A percentile compares a stretch with the other conserved stretches of the same genome.
Evolutionary conservation across 2,329 filamentous ascomycete species (phyloP).

Genomic region (Venturia pyrina): DNA sequence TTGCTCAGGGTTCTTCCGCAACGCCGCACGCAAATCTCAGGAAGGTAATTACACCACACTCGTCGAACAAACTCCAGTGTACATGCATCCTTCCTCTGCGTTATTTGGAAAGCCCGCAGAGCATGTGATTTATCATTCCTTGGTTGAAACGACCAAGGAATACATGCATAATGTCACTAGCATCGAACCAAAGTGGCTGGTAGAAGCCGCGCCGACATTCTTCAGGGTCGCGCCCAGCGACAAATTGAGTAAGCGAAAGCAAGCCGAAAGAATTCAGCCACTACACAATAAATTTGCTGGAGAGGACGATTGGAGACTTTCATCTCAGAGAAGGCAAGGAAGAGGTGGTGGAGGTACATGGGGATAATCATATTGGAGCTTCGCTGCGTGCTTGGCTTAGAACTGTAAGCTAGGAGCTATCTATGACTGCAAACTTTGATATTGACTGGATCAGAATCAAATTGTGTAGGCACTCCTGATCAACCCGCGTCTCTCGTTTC

Average conservation of each 20-base stretch:
- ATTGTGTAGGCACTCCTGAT: background rate
- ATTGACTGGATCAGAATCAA: background rate
- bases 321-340: constrained; percentile 75
- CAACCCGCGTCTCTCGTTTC: background rate
- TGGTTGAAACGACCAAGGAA: constrained; percentile 91
- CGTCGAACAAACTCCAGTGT: constrained; percentile 88
- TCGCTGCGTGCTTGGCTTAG: background rate
- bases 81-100: constrained; percentile 83
- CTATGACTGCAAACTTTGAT: background rate
- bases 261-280: constrained; percentile 89
- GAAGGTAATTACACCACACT: constrained; percentile 97
- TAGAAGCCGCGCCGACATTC: constrained; percentile 95
- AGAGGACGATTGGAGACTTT: constrained; percentile 92
- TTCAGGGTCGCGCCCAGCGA: constrained; percentile 94
- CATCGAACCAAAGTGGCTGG: constrained; percentile 90
- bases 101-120: constrained; percentile 94
- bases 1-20: constrained; percentile 91
- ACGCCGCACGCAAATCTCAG: constrained; percentile 87
- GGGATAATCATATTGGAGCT: constrained; percentile 45
- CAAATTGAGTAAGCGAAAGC: constrained; percentile 78
- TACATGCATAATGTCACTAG: constrained; percentile 94
- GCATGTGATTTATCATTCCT: constrained; percentile 86
- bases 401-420: background rate
- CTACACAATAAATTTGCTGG: constrained; percentile 86
- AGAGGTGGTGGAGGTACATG: constrained; percentile 88